phyloP scores from a whole-genome alignment of 768 basidiomycete species.

The Daedaleopsis sinensis region DNA sequence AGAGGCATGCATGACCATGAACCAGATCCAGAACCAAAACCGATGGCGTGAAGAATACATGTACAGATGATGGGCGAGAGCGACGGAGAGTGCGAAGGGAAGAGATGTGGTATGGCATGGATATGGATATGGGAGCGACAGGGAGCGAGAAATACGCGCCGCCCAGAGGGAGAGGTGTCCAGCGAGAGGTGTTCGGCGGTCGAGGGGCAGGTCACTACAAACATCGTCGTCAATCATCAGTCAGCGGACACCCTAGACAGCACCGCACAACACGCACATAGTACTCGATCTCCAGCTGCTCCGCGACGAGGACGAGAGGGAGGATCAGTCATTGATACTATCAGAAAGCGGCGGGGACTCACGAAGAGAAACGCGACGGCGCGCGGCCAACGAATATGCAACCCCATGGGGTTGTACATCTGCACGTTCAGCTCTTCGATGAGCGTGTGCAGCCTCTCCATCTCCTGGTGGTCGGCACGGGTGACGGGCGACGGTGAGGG shows the following conservation, averaged over 20 bases:
- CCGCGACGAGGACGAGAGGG: background rate
- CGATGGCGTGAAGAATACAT: too few relatives aligned
- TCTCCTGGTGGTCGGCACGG: conserved; percentile 65
- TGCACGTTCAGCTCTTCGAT: conserved; percentile 72
- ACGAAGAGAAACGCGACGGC: conserved; percentile 91
- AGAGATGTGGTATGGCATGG: too few relatives aligned
- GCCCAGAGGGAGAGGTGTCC: too few relatives aligned
- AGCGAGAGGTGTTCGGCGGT: too few relatives aligned
- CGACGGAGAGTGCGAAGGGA: too few relatives aligned
- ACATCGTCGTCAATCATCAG: conserved; percentile 4
- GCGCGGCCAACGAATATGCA: conserved; percentile 86
- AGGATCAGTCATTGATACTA: background rate
- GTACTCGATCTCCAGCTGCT: conserved; percentile 93
- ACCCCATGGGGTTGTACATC: conserved; percentile 82
- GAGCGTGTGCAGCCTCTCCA: conserved; percentile 62
- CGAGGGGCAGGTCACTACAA: background rate
- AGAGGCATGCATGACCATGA: background rate
- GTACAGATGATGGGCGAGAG: too few relatives aligned
- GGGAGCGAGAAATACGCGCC: too few relatives aligned
- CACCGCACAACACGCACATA: conserved; percentile 59
- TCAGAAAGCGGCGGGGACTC: too few relatives aligned
- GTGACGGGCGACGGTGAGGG: too few relatives aligned
- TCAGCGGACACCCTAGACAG: background rate
- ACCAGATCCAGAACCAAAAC: background rate
- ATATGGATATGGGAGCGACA: too few relatives aligned